phyloP scores from a whole-genome alignment of 768 basidiomycete species.

The Lactarius pseudohatsudake region DNA sequence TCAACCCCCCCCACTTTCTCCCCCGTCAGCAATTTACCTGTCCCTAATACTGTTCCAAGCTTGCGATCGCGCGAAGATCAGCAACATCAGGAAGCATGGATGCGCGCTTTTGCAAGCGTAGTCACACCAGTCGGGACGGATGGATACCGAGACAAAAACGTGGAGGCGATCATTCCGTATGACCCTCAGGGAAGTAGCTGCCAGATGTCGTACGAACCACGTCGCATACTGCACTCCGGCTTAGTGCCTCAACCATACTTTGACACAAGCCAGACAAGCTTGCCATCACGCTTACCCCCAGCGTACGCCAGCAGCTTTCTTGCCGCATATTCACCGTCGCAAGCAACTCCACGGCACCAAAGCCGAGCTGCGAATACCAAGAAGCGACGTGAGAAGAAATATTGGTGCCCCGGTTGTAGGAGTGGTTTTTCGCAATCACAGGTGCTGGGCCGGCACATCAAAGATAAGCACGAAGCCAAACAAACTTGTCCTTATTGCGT shows the following conservation, averaged over 20 bases:
- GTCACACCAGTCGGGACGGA: background rate
- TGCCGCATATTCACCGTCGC: background rate
- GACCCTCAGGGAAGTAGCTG: background rate
- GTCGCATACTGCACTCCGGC: background rate
- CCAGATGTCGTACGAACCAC: background rate
- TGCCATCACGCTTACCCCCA: background rate
- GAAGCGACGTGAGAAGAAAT: background rate
- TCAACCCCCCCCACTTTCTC: background rate
- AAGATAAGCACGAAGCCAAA: background rate
- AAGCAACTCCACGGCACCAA: background rate
- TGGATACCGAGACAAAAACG: background rate
- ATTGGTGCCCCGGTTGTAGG: background rate
- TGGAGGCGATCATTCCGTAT: background rate
- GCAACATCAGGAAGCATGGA: background rate
- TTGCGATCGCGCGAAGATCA: background rate
- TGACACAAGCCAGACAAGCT: background rate
- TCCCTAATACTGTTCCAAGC: background rate
- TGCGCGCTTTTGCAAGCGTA: too few species aligned
- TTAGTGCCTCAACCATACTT: background rate
- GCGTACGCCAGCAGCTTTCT: background rate
- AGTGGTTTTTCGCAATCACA: background rate
- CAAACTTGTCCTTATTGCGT: background rate
- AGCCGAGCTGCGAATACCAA: background rate
- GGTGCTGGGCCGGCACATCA: background rate
- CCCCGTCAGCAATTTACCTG: background rate